phyloP scores from a whole-genome alignment of 2,329 filamentous ascomycete species.

The Chrysosphaeria jannelii region DNA sequence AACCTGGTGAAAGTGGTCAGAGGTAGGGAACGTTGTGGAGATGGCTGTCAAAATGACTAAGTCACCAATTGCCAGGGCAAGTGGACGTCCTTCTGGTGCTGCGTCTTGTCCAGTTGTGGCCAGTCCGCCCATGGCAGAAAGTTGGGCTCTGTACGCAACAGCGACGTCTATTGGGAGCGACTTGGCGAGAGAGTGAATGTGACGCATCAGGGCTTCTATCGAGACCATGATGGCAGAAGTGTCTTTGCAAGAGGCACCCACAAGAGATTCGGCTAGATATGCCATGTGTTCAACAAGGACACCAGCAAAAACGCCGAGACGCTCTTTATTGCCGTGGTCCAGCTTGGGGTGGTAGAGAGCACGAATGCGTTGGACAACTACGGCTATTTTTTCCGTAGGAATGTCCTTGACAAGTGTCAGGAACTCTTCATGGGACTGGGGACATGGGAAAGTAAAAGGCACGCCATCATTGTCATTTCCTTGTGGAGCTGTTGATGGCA shows the following conservation, averaged over 20 bases:
- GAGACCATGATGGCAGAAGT: slow-evolving; percentile 1
- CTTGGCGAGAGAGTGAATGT: slow-evolving; percentile 78
- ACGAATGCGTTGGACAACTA: slow-evolving; percentile 65
- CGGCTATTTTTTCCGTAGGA: slow-evolving; percentile 34
- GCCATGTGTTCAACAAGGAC: slow-evolving; percentile 32
- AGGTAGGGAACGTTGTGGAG: slow-evolving; percentile 67
- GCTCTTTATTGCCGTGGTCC: slow-evolving; percentile 56
- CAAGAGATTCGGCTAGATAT: slow-evolving; percentile 16
- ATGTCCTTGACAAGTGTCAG: slow-evolving; percentile 32
- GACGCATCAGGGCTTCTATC: slow-evolving; percentile 48
- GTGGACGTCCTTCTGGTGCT: slow-evolving; percentile 11
- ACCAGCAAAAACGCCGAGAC: slow-evolving; percentile 36
- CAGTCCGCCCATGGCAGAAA: slow-evolving; percentile 20
- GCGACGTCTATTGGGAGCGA: slow-evolving; percentile 54
- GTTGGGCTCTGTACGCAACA: slow-evolving; percentile 43
- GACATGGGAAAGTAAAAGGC: slow-evolving; percentile 67
- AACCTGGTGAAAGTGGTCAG: slow-evolving; percentile 89
- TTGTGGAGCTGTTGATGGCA: neutral
- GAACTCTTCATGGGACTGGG: slow-evolving; percentile 46
- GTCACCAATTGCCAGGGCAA: slow-evolving; percentile 33
- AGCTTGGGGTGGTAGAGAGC: slow-evolving; percentile 80
- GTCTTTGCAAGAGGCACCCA: too few relatives aligned
- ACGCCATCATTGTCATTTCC: slow-evolving; percentile 22
- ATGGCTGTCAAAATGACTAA: slow-evolving; percentile 61
- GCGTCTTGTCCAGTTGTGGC: neutral